These are phyloP conservation scores for Amanita rubescens DNA, from an alignment of 768 basidiomycete genomes.

Conservation along the genomic window DNA sequence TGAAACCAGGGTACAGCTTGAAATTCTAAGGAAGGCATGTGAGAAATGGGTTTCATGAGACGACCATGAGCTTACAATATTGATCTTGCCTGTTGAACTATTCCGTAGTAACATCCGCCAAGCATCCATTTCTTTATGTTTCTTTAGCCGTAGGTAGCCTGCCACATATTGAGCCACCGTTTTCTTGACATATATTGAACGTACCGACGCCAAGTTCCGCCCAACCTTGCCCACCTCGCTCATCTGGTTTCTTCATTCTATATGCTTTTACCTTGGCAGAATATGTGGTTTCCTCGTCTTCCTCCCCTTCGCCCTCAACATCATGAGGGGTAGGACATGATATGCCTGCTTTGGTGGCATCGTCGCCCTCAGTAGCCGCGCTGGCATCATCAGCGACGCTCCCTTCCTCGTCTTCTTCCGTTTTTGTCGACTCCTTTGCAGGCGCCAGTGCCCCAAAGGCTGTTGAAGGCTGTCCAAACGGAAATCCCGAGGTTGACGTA, in stretches of 20 bases:
- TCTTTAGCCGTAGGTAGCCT: constrained; percentile 71
- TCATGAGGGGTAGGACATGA: constrained; percentile 39
- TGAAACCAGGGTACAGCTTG: constrained; percentile 52
- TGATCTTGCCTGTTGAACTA: constrained; percentile 66
- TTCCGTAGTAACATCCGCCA: constrained; percentile 66
- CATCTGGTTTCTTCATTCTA: constrained; percentile 44
- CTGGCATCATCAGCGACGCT: constrained; percentile 19
- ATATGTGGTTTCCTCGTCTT: constrained; percentile 65
- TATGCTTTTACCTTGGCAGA: constrained; percentile 55
- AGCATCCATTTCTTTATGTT: constrained; percentile 52
- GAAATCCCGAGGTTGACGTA: constrained; percentile 7
- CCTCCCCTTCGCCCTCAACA: constrained; percentile 73
- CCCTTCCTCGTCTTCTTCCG: constrained; percentile 16
- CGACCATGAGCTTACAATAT: constrained; percentile 44
- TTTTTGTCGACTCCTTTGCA: constrained; percentile 2
- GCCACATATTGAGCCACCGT: background rate
- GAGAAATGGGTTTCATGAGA: background rate
- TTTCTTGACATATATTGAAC: constrained; percentile 16
- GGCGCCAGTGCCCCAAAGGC: background rate
- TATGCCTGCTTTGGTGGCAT: constrained; percentile 35
- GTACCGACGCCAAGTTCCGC: constrained; percentile 60
- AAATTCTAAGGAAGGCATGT: constrained; percentile 52
- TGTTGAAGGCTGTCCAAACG: constrained; percentile 8
- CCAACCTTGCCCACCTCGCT: constrained; percentile 44
- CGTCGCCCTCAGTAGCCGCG: constrained; percentile 18